Percentiles rank a stretch among this genome's conserved stretches.
These are phyloP conservation scores for Alternaria sp. DNA, from an alignment of 2,329 filamentous ascomycete species.

Conservation along the genomic window DNA sequence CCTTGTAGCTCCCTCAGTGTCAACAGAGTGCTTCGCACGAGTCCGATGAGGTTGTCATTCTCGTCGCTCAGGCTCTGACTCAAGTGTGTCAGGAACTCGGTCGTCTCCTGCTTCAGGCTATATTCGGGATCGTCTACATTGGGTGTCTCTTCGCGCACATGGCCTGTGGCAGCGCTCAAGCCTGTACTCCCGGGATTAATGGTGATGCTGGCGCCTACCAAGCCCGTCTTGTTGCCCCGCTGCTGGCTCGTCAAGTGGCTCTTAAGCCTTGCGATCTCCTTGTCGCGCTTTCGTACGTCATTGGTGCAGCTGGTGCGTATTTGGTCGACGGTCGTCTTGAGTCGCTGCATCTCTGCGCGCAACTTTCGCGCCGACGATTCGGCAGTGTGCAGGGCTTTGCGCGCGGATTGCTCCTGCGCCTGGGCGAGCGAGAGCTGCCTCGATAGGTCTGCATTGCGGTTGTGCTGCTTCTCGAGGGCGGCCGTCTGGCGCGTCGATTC, in stretches of 20 bases:
- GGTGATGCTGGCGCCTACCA: conserved; percentile 60
- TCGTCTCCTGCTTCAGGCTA: conserved; percentile 85
- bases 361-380: conserved; percentile 79
- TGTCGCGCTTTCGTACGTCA: conserved; percentile 88
- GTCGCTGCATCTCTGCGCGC: conserved; percentile 82
- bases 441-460: conserved; percentile 64
- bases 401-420: conserved; percentile 75
- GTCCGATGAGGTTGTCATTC: conserved; percentile 80
- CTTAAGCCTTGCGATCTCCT: conserved; percentile 89
- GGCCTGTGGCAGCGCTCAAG: conserved; percentile 33
- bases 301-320: conserved; percentile 87
- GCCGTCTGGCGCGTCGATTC: conserved; percentile 78
- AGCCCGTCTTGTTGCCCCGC: conserved; percentile 57
- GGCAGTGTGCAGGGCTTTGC: conserved; percentile 74
- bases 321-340: conserved; percentile 82
- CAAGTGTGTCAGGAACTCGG: conserved; percentile 85
- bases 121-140: conserved; percentile 67
- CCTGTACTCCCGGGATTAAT: conserved; percentile 51
- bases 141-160: conserved; percentile 64
- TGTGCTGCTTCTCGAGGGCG: conserved; percentile 69
- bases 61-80: conserved; percentile 88
- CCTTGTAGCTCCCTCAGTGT: conserved; percentile 74
- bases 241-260: conserved; percentile 77
- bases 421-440: conserved; percentile 68
- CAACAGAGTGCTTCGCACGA: conserved; percentile 75